phyloP scores from a whole-genome alignment of 2,329 filamentous ascomycete genomes.

The Rhynchosporium secalis region DNA sequence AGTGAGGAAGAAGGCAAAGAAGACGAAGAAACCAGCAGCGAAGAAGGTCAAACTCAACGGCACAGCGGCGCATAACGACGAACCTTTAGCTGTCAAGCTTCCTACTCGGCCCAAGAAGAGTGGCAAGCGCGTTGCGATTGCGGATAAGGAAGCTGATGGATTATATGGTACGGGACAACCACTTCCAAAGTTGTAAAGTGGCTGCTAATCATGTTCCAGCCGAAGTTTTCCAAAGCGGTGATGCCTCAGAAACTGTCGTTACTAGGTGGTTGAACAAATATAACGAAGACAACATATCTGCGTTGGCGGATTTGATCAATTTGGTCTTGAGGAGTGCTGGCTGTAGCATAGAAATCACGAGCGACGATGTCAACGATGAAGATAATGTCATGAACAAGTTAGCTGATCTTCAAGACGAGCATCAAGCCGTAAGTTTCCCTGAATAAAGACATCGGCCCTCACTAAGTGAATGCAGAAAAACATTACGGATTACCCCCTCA shows the following conservation, averaged over 20 bases:
- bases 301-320: conserved; percentile 64
- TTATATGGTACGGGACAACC: conserved; percentile 35
- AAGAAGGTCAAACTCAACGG: conserved; percentile 68
- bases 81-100: conserved; percentile 51
- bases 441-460: neutral
- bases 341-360: conserved; percentile 74
- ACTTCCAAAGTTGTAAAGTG: neutral
- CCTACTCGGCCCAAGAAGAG: conserved; percentile 38
- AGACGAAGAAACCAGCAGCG: conserved; percentile 55
- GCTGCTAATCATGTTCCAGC: conserved; percentile 46
- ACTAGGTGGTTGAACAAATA: conserved; percentile 62
- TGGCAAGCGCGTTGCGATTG: conserved; percentile 48
- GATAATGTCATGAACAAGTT: conserved; percentile 81
- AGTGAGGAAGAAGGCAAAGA: conserved; percentile 41
- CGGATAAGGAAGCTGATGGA: conserved; percentile 36
- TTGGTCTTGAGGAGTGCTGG: conserved; percentile 72
- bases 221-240: conserved; percentile 62
- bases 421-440: conserved; percentile 64
- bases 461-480: conserved; percentile 53
- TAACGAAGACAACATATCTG: conserved; percentile 52
- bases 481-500: conserved; percentile 87
- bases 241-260: conserved; percentile 56
- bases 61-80: conserved; percentile 50
- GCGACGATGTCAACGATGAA: conserved; percentile 83
- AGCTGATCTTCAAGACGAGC: conserved; percentile 82